Percentiles rank a stretch among this genome's conserved stretches.
phyloP scores from a whole-genome alignment of 1,284 basidiomycete species.

The Cutaneotrichosporon sp. region DNA sequence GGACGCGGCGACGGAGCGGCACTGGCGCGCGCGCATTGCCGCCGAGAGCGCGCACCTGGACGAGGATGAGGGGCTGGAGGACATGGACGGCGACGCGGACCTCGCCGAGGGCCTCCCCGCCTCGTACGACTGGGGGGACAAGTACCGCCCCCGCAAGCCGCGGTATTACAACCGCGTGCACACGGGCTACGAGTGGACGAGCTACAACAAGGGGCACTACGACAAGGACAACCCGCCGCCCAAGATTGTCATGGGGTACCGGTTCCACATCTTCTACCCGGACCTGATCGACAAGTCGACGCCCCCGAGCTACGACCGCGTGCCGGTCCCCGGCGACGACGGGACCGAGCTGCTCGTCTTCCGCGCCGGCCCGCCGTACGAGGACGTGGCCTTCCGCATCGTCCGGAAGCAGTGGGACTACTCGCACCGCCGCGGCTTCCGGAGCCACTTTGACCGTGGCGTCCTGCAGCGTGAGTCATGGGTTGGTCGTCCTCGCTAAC shows the following conservation, averaged over 20 bases:
- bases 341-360: conserved; percentile 94
- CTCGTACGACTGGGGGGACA: conserved; percentile 97
- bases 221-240: conserved; percentile 96
- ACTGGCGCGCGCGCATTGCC: conserved; percentile 67
- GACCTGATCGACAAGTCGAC: conserved; percentile 78
- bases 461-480: conserved; percentile 54
- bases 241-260: conserved; percentile 98
- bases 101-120: conserved; percentile 67
- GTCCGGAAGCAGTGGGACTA: conserved; percentile 99
- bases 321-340: conserved; percentile 87
- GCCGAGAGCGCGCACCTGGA: conserved; percentile 39
- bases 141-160: conserved; percentile 97
- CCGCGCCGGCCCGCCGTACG: conserved; percentile 95
- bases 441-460: conserved; percentile 61
- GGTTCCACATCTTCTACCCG: conserved; percentile 62
- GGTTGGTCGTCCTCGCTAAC: conserved; percentile 19
- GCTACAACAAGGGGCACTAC: conserved; percentile 98
- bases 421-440: conserved; percentile 68
- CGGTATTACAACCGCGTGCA: conserved; percentile 99
- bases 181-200: conserved; percentile 99
- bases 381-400: conserved; percentile 97
- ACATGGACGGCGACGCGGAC: conserved; percentile 61
- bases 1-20: conserved; percentile 78
- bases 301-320: conserved; percentile 91
- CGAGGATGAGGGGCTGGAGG: conserved; percentile 65